Base-by-base conservation (phyloP, 768 basidiomycete genomes). In the Trametopsis cervina region DNA sequence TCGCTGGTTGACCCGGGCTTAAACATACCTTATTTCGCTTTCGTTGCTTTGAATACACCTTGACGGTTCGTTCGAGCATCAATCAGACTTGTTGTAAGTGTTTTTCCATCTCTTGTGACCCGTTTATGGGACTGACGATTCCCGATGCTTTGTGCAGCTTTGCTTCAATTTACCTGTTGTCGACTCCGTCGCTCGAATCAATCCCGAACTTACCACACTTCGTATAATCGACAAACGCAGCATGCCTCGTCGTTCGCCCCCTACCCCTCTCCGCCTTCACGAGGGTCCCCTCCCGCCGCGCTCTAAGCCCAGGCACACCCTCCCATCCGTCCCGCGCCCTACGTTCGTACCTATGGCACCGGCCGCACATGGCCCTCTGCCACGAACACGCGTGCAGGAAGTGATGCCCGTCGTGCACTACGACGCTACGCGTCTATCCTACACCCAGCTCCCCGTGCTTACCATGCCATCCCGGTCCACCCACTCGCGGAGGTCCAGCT, bases 211-310 rank as follows among this genome's bases (percentile, higher is more conserved):
- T 7, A 7, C 29, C 29, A 33, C 29, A 7, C 15, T 33, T 33
- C 29, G 9, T 15, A 7, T 15, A 15, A 33, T 15, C 29, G 15
- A 33, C 7, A 15, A 33, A 33, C 15, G 29, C 29, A 39, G 23
- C 26, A 87, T 87, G 83, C 73, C 76, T 45, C 81, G 85, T 57
- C 81, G 86, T 24, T 68, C 76, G 24, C 80, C 86, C 1, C 86
- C 86, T 4, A 72, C 78, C 38, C 71, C 83, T 23, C 77, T 89
- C 51, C 76, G 70, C 41, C 75, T 88, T 48, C 64, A 74, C 48
- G 63, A 68, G 29, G 85, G 83, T 12, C 83, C 83, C 4, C 71
- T 76, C 22, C 83, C 84, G 2, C 61, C 75, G n/a, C 74, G 82
- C 53, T 75, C 76, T 43, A 54, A 68, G 39, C 76, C 83, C 18